A percentile compares a stretch with the other conserved stretches of the same genome.
These are phyloP conservation scores for Verticillium tricorpus DNA, from an alignment of 2,329 filamentous ascomycete species.

Conservation along the genomic window DNA sequence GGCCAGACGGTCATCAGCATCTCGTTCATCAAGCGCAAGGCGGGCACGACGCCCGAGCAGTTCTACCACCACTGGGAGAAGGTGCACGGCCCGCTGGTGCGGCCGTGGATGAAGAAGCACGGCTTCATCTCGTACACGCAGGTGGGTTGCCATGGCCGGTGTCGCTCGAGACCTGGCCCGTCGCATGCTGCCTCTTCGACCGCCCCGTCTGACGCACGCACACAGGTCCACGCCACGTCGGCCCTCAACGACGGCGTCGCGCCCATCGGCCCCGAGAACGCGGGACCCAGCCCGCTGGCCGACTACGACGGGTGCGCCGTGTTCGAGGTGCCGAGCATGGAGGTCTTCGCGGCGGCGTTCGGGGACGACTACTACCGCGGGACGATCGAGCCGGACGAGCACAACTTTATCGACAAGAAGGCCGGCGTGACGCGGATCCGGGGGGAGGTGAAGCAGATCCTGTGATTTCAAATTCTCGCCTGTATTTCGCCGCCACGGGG, in stretches of 20 bases:
- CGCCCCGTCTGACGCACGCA: not conserved
- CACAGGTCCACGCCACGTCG: constrained; percentile 19
- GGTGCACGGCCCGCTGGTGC: constrained; percentile 25
- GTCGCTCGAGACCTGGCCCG: not conserved
- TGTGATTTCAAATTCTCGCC: not conserved
- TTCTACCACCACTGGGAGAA: constrained; percentile 30
- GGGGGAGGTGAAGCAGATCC: constrained; percentile 16
- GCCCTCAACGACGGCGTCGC: constrained; percentile 16
- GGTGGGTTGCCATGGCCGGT: constrained; percentile 7
- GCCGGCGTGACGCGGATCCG: constrained; percentile 16
- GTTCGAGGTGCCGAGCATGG: constrained; percentile 21
- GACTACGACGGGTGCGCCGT: constrained; percentile 25
- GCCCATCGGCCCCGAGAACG: constrained; percentile 14
- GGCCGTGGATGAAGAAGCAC: constrained; percentile 27
- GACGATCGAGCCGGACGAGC: constrained; percentile 24
- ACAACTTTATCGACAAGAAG: constrained; percentile 23
- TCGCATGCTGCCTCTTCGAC: not conserved
- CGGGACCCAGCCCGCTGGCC: constrained; percentile 9
- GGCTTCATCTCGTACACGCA: constrained; percentile 27
- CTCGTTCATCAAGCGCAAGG: constrained; percentile 21
- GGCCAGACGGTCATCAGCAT: constrained; percentile 10
- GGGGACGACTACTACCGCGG: constrained; percentile 23
- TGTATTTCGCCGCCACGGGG: not conserved
- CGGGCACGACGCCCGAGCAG: constrained; percentile 20
- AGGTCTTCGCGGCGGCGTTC: constrained; percentile 21